phyloP scores from a whole-genome alignment of 495 filamentous ascomycete genomes.

The Astrocystis sublimbata region DNA sequence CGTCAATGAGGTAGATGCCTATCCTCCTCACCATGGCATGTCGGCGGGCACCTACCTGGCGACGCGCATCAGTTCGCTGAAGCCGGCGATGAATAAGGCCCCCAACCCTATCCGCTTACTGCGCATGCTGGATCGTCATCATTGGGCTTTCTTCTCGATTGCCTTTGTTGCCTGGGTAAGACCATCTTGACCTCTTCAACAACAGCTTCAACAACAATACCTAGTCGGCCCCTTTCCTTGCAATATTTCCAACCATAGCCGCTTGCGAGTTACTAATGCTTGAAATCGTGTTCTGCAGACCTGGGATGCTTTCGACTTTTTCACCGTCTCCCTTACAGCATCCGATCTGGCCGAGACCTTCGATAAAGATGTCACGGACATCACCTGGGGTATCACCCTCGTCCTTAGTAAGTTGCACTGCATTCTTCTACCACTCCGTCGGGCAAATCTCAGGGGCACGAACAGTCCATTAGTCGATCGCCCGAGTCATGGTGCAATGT shows the following conservation, averaged over 20 bases:
- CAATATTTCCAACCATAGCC: too few species aligned
- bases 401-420: too few species aligned
- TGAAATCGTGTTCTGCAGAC: constrained; percentile 43
- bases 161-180: constrained; percentile 69
- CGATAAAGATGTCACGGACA: constrained; percentile 66
- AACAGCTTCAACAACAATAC: not conserved
- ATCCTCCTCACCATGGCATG: constrained; percentile 51
- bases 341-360: constrained; percentile 67
- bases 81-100: constrained; percentile 73
- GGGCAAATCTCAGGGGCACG: too few species aligned
- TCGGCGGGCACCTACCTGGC: constrained; percentile 61
- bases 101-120: constrained; percentile 78
- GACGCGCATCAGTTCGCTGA: constrained; percentile 71
- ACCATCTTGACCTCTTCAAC: constrained; percentile 1
- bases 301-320: constrained; percentile 92
- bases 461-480: too few species aligned
- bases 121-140: constrained; percentile 65
- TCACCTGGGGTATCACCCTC: constrained; percentile 89
- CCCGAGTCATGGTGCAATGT: too few species aligned
- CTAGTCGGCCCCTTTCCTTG: too few species aligned
- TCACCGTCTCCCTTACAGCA: constrained; percentile 80
- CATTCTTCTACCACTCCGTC: too few species aligned
- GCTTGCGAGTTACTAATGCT: not conserved
- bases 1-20: constrained; percentile 22
- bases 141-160: constrained; percentile 85